Evolutionary conservation across 1,284 basidiomycete species (phyloP), one percentile per base, ranked within the genome.

Genomic region (Rhodotorula sp.): DNA sequence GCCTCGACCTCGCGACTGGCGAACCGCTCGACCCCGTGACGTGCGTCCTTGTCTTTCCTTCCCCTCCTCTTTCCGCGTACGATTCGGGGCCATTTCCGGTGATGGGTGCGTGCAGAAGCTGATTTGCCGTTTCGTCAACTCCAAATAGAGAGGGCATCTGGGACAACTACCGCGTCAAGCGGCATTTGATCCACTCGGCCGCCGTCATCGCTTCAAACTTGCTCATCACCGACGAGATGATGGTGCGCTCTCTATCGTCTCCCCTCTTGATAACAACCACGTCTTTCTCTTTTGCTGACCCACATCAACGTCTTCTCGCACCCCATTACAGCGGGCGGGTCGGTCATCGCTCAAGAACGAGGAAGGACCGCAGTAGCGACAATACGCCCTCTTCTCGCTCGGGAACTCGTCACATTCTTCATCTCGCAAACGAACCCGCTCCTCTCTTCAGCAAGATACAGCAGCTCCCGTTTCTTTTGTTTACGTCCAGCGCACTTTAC

Each of bases 81-180:
- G 39, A 29, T 29, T 29, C 29, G 29, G 29, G n/a, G n/a, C n/a
- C n/a, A n/a, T n/a, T 29, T 18, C 12, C 39, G 39, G 39, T 39
- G 39, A 39, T 39, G 39, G 39, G 39, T 39, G 39, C 6, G 39
- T 7, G 39, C 6, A 39, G 39, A 43, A 43, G 39, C 39, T 43
- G 39, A 43, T 43, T 43, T 43, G 39, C 39, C 39, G 39, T 14
- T 14, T 43, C 8, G 39, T 43, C 39, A 2, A 43, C 14, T 12
- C 39, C 8, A 2, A 34, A 34, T 15, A 63, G 62, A 6, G 90
- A 93, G 80, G 97, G 97, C 54, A 89, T 99, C 26, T 99, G 96
- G 95, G 97, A 99, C 83, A 99, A 99, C 83, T 99, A 97, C 82
- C 86, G 97, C 71, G 97, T 99, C 73, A 99, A 99, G 85, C 86